phyloP scores from a whole-genome alignment of 352 stramenopile genomes.

The Discostella stelligera region DNA sequence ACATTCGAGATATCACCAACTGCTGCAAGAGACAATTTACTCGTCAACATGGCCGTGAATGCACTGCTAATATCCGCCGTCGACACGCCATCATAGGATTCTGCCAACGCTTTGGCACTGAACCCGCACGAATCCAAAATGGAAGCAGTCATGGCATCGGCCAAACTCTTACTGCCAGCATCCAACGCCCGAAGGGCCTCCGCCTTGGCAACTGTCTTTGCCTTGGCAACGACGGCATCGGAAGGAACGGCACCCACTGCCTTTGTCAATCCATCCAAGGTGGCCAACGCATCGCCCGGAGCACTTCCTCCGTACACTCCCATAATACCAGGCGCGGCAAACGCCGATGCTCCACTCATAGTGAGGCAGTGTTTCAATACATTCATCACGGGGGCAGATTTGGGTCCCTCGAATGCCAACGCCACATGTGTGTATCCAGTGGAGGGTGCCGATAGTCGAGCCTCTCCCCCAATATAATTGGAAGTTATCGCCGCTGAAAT shows the following conservation, averaged over 20 bases:
- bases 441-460: constrained; percentile 60
- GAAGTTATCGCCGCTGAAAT: constrained; percentile 4
- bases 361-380: constrained; percentile 70
- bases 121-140: constrained; percentile 71
- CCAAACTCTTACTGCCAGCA: constrained; percentile 64
- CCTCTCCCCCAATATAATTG: constrained; percentile 69
- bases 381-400: constrained; percentile 52
- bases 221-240: constrained; percentile 53
- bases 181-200: constrained; percentile 68
- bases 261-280: constrained; percentile 58
- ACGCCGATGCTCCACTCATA: constrained; percentile 45
- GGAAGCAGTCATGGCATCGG: constrained; percentile 69
- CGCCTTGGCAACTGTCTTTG: constrained; percentile 69
- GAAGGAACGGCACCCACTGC: constrained; percentile 47
- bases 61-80: constrained; percentile 56
- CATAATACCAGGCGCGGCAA: constrained; percentile 62
- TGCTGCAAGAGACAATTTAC: constrained; percentile 66
- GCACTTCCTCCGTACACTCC: constrained; percentile 70
- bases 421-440: constrained; percentile 73
- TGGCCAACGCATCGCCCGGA: constrained; percentile 32
- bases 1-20: constrained; percentile 74
- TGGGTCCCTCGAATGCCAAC: constrained; percentile 64
- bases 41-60: constrained; percentile 64
- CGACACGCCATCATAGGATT: constrained; percentile 66
- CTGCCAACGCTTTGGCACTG: constrained; percentile 45